Evolutionary conservation across 2,329 filamentous ascomycete species (phyloP), one percentile per base, ranked within the genome.

Genomic region (Chalaropsis ovoidea): DNA sequence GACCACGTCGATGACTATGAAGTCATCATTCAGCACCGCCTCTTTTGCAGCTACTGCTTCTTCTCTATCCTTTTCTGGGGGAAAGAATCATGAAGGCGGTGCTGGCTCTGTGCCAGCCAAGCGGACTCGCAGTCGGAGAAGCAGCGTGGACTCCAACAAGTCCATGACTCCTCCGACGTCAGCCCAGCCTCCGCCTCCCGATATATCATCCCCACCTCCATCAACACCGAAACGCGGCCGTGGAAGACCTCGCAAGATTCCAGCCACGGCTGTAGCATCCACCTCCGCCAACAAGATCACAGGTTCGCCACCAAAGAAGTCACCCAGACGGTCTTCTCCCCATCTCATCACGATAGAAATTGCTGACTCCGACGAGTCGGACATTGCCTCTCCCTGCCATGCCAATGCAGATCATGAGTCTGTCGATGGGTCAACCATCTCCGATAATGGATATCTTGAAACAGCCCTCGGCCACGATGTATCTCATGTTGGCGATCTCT

Each of bases 401-500:
- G 27, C 22, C 24, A 58, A 35, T 13, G 8, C 24, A 41, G 39
- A 19, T 11, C 31, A 52, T 45, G 62, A 45, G 22, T 42, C 60
- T 27, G n/a, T 41, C 0, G 49, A 62, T n/a, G 61, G 58, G 11
- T 61, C 66, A 10, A 58, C 54, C 17, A 52, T 65, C 13, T 65
- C 66, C 3, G 66, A 65, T 41, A 65, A 65, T 39, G 52, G 61
- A 13, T 61, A 67, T 42, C 27, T 67, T n/a, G 42, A 56, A 17
- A 64, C 60, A 5, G 58, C 63, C 11, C 52, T 60, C 31, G 24
- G 24, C 11, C 63, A 52, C 7, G 35, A 54, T 15, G 71, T 76
- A 6, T 75, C 76, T 3, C 78, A 81, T 6, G 77, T 77, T n/a
- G 75, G 74, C 4, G 77, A 81, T 42, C 71, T 78, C 17, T 77